phyloP scores from a whole-genome alignment of 1,284 basidiomycete species.

The Sporisorium graminicola region DNA sequence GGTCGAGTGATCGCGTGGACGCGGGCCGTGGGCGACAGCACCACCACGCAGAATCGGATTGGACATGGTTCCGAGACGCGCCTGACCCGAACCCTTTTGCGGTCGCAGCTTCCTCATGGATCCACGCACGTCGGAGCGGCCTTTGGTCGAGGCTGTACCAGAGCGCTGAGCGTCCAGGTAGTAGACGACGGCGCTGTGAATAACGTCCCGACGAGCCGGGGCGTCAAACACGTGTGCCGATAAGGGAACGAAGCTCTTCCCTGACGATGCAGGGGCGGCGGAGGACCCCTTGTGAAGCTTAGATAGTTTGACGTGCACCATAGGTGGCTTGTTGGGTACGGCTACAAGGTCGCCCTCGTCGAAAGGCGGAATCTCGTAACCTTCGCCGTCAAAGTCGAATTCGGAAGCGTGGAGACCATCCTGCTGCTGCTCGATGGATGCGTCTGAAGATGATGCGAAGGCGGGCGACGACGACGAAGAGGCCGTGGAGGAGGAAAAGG shows the following conservation, averaged over 20 bases:
- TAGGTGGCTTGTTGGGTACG: conserved; percentile 38
- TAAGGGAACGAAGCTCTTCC: conserved; percentile 74
- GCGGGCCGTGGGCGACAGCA: conserved; percentile 89
- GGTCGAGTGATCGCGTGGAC: conserved; percentile 89
- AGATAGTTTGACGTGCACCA: conserved; percentile 56
- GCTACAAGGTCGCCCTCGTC: conserved; percentile 48
- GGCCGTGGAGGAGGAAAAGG: conserved; percentile 13
- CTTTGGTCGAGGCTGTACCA: conserved; percentile 91
- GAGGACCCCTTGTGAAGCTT: conserved; percentile 28
- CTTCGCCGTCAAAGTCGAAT: conserved; percentile 44
- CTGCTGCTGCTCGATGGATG: conserved; percentile 6
- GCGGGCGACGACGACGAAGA: conserved; percentile 18
- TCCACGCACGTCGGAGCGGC: conserved; percentile 86
- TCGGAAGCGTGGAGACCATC: conserved; percentile 26
- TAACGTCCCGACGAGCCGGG: conserved; percentile 89
- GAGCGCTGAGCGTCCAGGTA: conserved; percentile 88
- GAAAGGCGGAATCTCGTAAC: conserved; percentile 27
- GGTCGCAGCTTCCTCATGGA: conserved; percentile 88
- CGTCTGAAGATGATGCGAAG: not conserved
- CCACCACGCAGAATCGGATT: conserved; percentile 92
- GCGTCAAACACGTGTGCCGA: conserved; percentile 83
- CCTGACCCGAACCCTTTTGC: conserved; percentile 91
- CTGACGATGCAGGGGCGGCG: not conserved
- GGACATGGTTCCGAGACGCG: conserved; percentile 88
- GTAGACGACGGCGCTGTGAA: conserved; percentile 92